Percentiles rank a stretch among this genome's conserved stretches.
Conservation (phyloP, 345 rosid species). For the Gossypium stocksii region DNA sequence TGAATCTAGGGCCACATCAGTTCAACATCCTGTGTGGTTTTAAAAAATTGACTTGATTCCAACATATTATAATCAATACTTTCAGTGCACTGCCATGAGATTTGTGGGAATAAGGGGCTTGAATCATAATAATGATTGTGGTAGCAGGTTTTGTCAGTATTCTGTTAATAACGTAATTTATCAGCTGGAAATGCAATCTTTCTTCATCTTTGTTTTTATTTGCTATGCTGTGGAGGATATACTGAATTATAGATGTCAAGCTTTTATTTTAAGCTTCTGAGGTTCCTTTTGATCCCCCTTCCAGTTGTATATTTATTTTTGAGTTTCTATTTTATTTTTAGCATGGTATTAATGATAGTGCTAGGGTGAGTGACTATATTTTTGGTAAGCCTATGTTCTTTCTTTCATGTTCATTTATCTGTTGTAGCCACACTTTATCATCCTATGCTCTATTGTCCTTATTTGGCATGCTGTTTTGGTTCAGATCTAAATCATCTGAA, state of each 20-base stretch:
- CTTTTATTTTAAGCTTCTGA: background rate
- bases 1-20: background rate
- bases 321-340: slow-evolving; percentile 5
- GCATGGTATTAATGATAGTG: background rate
- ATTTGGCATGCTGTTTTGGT: background rate
- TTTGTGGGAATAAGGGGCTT: background rate
- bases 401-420: slow-evolving; percentile 8
- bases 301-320: background rate
- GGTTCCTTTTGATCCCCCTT: slow-evolving; percentile 12
- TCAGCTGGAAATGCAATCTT: background rate
- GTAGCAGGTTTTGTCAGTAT: slow-evolving; percentile 3
- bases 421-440: background rate
- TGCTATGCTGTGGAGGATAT: background rate
- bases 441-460: slow-evolving; percentile 14
- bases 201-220: background rate
- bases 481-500: background rate
- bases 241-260: background rate
- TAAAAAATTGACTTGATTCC: background rate
- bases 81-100: background rate
- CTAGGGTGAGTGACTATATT: slow-evolving; percentile 1
- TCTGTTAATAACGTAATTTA: background rate
- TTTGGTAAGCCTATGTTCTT: slow-evolving; percentile 4
- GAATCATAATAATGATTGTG: background rate
- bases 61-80: background rate
- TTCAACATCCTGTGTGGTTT: background rate